phyloP scores from a whole-genome alignment of 2,329 filamentous ascomycete genomes.

The Trichoderma afroharzianum region DNA sequence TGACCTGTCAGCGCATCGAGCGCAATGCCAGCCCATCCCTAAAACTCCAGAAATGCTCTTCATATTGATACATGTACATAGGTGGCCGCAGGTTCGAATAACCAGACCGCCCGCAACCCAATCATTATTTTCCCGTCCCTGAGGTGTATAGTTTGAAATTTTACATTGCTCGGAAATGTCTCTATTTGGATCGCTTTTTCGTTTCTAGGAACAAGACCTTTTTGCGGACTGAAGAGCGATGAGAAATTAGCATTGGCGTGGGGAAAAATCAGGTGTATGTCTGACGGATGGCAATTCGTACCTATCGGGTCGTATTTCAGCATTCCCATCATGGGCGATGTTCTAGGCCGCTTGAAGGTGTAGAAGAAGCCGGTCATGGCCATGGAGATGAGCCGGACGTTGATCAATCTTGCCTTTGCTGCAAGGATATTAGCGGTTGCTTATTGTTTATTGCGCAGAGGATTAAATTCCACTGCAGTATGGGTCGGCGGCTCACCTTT shows the following conservation, averaged over 20 bases:
- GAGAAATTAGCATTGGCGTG: neutral
- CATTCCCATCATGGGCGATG: conserved; percentile 85
- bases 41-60: conserved; percentile 32
- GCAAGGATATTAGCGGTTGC: conserved; percentile 14
- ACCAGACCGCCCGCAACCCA: neutral
- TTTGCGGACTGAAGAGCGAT: conserved; percentile 66
- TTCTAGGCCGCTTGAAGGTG: conserved; percentile 78
- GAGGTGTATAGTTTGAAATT: neutral
- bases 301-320: conserved; percentile 97
- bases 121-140: neutral
- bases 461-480: too few relatives aligned
- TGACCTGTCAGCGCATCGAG: conserved; percentile 14
- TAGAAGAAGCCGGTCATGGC: conserved; percentile 98
- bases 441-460: neutral
- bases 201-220: conserved; percentile 94
- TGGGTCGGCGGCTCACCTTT: conserved; percentile 20
- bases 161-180: neutral
- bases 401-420: conserved; percentile 90
- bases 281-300: conserved; percentile 39
- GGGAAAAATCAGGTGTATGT: neutral
- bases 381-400: conserved; percentile 95
- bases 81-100: neutral
- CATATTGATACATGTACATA: conserved; percentile 29
- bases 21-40: conserved; percentile 19
- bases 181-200: conserved; percentile 69